Base-by-base conservation (phyloP, 257 asterid species). In the Fraxinus pennsylvanica region DNA sequence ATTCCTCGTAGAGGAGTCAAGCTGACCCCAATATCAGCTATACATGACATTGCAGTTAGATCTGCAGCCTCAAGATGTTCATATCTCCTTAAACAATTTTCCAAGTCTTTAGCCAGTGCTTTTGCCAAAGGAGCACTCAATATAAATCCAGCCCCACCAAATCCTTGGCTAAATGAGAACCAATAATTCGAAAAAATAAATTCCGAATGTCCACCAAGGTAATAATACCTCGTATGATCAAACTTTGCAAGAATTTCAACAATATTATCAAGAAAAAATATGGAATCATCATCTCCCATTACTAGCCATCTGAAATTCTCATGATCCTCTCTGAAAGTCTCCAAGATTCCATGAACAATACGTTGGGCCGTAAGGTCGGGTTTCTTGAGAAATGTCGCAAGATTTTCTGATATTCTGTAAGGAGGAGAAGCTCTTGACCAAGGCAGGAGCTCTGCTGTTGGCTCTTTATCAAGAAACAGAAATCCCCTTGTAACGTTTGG, bases 241-340 rank as follows among this genome's bases (percentile, higher is more conserved):
- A 81, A 86, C 8, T 65, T n/a, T 0, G 83, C 63, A 0, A 92
- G 81, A 27, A 89, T 87, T 19, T 87, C 91, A 9, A 89, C 90
- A n/a, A 89, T 29, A 54, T 92, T 92, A 13, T 92, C 94, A 17
- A 91, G 69, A 9, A 92, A 89, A 54, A 92, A 91, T 1, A 92
- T 25, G 0, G 97, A 83, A 41, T 92, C 97, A 39, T 92, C 97
- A 17, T 91, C 96, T 6, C 94, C 97, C 89, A 92, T 91, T 0
- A 92, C 89, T 0, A 89, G 76, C 97, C 97, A 92, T 15, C 97
- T 80, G 0, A 90, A 68, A 0, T 83, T 65, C 21, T 81, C 87
- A 0, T 87, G 45, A 5, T 79, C 86, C 32, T 89, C 92, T 17
- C 87, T 71, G 47, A 88, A 57, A 19, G 81, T 71, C 85, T 92